Percentiles rank a stretch among this genome's conserved stretches.
These are phyloP conservation scores for Dothistroma septosporum DNA, from an alignment of 2,329 filamentous ascomycete species.

Conservation along the genomic window DNA sequence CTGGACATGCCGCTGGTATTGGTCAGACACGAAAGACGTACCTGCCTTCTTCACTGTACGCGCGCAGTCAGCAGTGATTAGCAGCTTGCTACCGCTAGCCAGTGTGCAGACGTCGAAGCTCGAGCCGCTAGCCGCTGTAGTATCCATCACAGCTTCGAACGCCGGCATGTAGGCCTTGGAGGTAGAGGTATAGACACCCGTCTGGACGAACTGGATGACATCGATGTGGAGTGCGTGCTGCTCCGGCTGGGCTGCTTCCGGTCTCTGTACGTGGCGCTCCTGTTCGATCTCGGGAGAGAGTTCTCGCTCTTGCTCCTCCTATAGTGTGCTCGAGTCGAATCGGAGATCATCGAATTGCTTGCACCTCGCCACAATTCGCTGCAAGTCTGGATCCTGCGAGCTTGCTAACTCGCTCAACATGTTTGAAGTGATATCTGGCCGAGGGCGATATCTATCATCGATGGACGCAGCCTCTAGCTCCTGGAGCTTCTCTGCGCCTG, in stretches of 20 bases:
- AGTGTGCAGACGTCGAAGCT: slow-evolving; percentile 6
- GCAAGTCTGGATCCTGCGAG: slow-evolving; percentile 26
- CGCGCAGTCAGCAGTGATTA: slow-evolving; percentile 14
- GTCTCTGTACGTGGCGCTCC: slow-evolving; percentile 52
- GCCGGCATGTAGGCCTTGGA: slow-evolving; percentile 29
- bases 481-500: slow-evolving; percentile 44
- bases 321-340: slow-evolving; percentile 37
- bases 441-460: slow-evolving; percentile 46
- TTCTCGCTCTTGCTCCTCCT: slow-evolving; percentile 68
- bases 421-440: background rate
- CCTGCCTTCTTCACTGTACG: slow-evolving; percentile 8
- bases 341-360: slow-evolving; percentile 18
- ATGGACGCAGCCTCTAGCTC: slow-evolving; percentile 55
- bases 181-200: slow-evolving; percentile 31
- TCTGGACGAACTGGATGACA: slow-evolving; percentile 41
- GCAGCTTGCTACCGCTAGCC: slow-evolving; percentile 12
- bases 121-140: slow-evolving; percentile 3
- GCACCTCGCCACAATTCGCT: slow-evolving; percentile 26
- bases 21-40: slow-evolving; percentile 35
- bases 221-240: slow-evolving; percentile 44
- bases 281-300: slow-evolving; percentile 60
- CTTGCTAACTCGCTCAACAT: background rate
- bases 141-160: slow-evolving; percentile 8
- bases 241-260: slow-evolving; percentile 39
- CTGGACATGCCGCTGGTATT: slow-evolving; percentile 52